These are phyloP conservation scores for Globisporangium apiculatum DNA, from an alignment of 352 stramenopile genomes.

Conservation along the genomic window DNA sequence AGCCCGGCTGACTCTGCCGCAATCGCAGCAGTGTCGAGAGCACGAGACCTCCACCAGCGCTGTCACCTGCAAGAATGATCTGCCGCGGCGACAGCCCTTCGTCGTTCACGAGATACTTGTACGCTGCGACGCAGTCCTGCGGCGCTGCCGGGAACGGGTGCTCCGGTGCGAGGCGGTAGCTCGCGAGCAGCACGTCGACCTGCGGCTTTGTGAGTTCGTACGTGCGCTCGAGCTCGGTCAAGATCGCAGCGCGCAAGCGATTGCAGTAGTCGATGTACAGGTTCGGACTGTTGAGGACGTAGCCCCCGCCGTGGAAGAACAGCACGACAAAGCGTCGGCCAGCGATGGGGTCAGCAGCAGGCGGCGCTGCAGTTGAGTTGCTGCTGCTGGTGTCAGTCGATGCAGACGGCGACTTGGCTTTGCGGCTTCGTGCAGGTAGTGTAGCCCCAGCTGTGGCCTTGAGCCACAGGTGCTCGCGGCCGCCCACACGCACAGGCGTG, in stretches of 20 bases:
- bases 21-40: conserved; percentile 35
- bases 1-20: conserved; percentile 9
- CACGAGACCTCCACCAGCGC: conserved; percentile 28
- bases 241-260: conserved; percentile 15
- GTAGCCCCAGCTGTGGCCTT: background rate
- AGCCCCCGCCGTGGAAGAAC: conserved; percentile 38
- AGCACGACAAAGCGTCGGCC: conserved; percentile 9
- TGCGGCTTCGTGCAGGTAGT: too few relatives aligned
- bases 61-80: conserved; percentile 39
- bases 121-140: conserved; percentile 31
- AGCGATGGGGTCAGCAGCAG: too few relatives aligned
- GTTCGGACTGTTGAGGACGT: conserved; percentile 27
- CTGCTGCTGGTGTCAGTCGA: background rate
- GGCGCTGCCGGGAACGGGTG: conserved; percentile 30
- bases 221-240: conserved; percentile 16
- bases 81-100: conserved; percentile 24
- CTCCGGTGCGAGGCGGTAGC: conserved; percentile 47
- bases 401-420: background rate
- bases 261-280: conserved; percentile 39
- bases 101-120: conserved; percentile 30
- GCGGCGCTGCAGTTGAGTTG: background rate
- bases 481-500: conserved; percentile 19
- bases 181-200: conserved; percentile 38
- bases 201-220: conserved; percentile 13
- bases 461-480: conserved; percentile 33